Evolutionary conservation across 192 early-diverging fungal species (phyloP).

Genomic region (Coemansia sp.): DNA sequence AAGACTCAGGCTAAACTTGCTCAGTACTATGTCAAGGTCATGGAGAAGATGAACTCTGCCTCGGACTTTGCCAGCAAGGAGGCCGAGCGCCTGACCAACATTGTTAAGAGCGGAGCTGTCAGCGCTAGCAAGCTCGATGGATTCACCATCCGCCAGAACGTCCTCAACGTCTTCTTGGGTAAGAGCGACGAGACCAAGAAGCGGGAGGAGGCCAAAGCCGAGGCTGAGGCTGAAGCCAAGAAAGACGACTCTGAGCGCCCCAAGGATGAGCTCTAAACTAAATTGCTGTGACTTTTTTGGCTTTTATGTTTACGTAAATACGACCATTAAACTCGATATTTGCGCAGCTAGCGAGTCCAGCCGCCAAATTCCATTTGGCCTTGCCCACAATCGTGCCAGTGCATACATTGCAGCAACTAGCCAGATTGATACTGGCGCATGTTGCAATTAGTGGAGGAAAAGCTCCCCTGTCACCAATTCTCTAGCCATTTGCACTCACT

Average conservation of each 20-base stretch:
- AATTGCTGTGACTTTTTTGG: not conserved
- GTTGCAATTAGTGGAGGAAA: not conserved
- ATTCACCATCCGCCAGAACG: conserved; percentile 85
- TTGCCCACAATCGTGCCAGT: not conserved
- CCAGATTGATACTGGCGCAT: not conserved
- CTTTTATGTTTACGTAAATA: no score
- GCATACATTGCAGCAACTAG: not conserved
- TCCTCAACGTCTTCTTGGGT: conserved; percentile 60
- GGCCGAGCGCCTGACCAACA: conserved; percentile 75
- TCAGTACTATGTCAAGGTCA: conserved; percentile 87
- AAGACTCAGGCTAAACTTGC: conserved; percentile 58
- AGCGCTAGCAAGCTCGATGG: conserved; percentile 74
- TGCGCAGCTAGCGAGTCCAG: no score
- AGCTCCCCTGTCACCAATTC: not conserved
- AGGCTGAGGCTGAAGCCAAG: conserved; percentile 9
- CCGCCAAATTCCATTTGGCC: no score
- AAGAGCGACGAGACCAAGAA: conserved; percentile 30
- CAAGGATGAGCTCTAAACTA: conserved; percentile 50
- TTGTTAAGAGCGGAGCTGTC: conserved; percentile 67
- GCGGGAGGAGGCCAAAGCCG: conserved; percentile 29
- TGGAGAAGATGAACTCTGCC: conserved; percentile 77
- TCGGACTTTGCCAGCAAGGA: conserved; percentile 77
- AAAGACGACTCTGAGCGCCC: conserved; percentile 22
- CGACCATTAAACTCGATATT: no score
- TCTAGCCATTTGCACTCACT: not conserved